Evolutionary conservation across 129 eudicot species (phyloP).

Genomic region (Pulicaria dysenterica): DNA sequence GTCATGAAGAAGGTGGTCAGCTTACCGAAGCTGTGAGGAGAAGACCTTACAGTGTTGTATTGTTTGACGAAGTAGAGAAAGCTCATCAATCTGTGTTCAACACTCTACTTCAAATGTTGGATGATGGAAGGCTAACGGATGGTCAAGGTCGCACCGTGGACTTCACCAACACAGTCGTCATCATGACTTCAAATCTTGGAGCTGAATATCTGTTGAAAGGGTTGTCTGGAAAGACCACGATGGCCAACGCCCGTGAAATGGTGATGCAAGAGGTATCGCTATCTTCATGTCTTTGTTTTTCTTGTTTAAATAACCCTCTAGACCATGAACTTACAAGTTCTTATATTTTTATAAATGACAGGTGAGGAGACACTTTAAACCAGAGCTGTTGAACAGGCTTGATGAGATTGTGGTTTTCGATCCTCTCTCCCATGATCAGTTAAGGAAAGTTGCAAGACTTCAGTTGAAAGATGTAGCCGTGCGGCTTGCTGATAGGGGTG

Average conservation of each 20-base stretch:
- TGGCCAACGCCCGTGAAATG: constrained; percentile 71
- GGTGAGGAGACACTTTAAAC: constrained; percentile 92
- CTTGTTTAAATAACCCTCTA: background rate
- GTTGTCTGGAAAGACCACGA: constrained; percentile 67
- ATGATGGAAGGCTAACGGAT: constrained; percentile 93
- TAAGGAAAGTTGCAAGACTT: constrained; percentile 74
- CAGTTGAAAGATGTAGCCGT: constrained; percentile 84
- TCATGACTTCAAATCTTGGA: constrained; percentile 95
- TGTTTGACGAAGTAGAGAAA: constrained; percentile 91
- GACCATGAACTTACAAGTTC: background rate
- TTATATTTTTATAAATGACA: background rate
- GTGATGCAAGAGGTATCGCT: constrained; percentile 73
- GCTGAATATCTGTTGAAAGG: constrained; percentile 82
- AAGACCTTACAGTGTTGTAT: constrained; percentile 76
- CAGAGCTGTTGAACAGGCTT: constrained; percentile 78
- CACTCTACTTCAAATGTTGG: constrained; percentile 83
- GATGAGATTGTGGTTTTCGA: constrained; percentile 96
- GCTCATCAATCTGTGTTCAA: constrained; percentile 84
- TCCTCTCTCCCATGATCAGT: constrained; percentile 88
- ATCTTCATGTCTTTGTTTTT: background rate
- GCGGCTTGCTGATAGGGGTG: constrained; percentile 88
- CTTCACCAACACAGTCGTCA: constrained; percentile 86
- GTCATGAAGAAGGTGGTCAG: constrained; percentile 98
- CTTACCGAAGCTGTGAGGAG: constrained; percentile 93
- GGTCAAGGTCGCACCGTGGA: constrained; percentile 97